Evolutionary conservation across 129 eudicot species (phyloP).

Genomic region (Logfia minima): DNA sequence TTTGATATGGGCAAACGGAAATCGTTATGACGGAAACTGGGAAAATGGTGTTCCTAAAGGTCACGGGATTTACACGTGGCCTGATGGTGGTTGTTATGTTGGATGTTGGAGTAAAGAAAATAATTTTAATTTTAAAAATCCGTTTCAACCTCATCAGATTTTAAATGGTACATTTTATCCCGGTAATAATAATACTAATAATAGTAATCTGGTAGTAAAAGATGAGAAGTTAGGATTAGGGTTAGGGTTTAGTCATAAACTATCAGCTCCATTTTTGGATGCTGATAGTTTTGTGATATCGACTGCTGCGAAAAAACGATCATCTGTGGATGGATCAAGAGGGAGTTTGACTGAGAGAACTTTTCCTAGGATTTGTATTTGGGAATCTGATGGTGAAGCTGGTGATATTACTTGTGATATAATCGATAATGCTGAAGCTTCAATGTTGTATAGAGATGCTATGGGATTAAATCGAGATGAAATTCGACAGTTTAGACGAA

Average conservation of each 20-base stretch:
- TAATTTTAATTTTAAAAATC: slow-evolving; percentile 21
- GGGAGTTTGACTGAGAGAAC: slow-evolving; percentile 48
- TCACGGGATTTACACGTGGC: slow-evolving; percentile 76
- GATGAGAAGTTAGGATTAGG: slow-evolving; percentile 22
- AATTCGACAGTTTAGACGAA: slow-evolving; percentile 53
- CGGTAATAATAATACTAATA: slow-evolving; percentile 15
- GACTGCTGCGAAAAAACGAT: slow-evolving; percentile 45
- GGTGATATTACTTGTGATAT: slow-evolving; percentile 98
- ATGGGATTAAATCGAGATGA: slow-evolving; percentile 46
- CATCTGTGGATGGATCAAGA: slow-evolving; percentile 60
- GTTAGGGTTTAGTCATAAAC: slow-evolving; percentile 36
- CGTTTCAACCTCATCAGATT: slow-evolving; percentile 36
- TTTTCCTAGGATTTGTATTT: slow-evolving; percentile 79
- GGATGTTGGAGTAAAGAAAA: slow-evolving; percentile 60
- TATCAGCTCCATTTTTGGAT: slow-evolving; percentile 50
- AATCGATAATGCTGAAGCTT: slow-evolving; percentile 81
- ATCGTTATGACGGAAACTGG: slow-evolving; percentile 79
- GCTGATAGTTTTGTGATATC: slow-evolving; percentile 34
- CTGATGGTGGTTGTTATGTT: slow-evolving; percentile 72
- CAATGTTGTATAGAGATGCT: slow-evolving; percentile 70
- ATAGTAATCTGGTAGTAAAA: neutral
- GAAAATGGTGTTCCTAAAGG: slow-evolving; percentile 75
- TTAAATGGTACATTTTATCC: slow-evolving; percentile 73
- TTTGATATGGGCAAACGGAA: slow-evolving; percentile 70
- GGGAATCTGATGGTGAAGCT: slow-evolving; percentile 96